Conservation (phyloP, 306 rosid species). For the Phaseolus lunatus region DNA sequence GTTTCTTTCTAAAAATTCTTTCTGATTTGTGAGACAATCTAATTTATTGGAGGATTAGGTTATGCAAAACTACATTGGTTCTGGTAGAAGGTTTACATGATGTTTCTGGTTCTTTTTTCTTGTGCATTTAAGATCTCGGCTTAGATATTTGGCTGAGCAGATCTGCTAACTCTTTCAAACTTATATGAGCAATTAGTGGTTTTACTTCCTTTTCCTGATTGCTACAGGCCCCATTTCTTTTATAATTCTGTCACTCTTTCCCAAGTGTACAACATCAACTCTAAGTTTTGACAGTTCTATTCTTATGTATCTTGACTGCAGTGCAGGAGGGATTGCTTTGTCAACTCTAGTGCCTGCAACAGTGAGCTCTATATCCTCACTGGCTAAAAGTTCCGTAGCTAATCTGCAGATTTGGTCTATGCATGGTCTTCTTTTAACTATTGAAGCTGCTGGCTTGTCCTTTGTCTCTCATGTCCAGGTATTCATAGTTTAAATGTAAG, state of each 20-base stretch:
- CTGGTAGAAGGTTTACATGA: neutral
- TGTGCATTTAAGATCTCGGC: conserved; percentile 11
- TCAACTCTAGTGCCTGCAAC: conserved; percentile 95
- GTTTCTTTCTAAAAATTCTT: neutral
- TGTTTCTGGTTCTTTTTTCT: neutral
- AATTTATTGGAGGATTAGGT: no score
- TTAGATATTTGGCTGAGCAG: conserved; percentile 19
- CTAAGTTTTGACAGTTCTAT: conserved; percentile 38
- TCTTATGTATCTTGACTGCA: conserved; percentile 63
- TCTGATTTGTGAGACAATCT: conserved; percentile 18
- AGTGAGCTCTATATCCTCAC: conserved; percentile 81
- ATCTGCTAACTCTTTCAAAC: conserved; percentile 10
- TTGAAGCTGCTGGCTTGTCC: conserved; percentile 98
- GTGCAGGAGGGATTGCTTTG: conserved; percentile 99
- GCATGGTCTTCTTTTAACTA: conserved; percentile 96
- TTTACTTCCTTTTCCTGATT: conserved; percentile 36
- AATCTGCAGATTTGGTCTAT: conserved; percentile 93
- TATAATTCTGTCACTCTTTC: neutral
- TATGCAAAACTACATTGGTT: conserved; percentile 9
- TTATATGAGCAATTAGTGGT: neutral
- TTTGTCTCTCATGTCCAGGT: conserved; percentile 99
- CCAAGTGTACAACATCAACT: neutral
- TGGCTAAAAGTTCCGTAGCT: conserved; percentile 83
- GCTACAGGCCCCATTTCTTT: neutral
- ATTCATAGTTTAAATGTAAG: conserved; percentile 41